phyloP scores from a whole-genome alignment of 164 flowering plant genomes.

The Aristolochia contorta region DNA sequence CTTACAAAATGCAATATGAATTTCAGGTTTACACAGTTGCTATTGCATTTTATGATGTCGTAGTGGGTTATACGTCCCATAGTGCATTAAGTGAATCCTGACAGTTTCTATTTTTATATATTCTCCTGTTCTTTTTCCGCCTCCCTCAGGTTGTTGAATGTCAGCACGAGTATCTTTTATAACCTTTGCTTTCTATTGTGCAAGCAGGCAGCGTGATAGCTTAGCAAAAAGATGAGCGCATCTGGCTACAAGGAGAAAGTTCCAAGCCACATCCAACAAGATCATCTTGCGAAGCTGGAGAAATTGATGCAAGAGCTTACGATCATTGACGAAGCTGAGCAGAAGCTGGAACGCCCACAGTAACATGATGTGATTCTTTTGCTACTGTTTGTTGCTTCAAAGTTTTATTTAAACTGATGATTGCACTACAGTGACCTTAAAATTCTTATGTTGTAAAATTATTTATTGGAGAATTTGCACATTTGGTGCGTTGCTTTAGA shows the following conservation, averaged over 20 bases:
- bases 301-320: conserved; percentile 48
- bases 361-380: too few species aligned
- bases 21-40: too few species aligned
- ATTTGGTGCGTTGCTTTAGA: too few species aligned
- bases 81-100: too few species aligned
- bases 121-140: background rate
- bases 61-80: too few species aligned
- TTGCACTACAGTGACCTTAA: too few species aligned
- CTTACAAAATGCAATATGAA: background rate
- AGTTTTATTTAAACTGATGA: too few species aligned
- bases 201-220: conserved; percentile 56
- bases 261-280: conserved; percentile 45
- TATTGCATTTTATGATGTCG: too few species aligned
- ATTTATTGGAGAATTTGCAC: too few species aligned
- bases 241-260: conserved; percentile 73
- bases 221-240: conserved; percentile 46
- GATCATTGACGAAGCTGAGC: conserved; percentile 35
- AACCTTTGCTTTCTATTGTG: background rate
- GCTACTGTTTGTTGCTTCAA: too few species aligned
- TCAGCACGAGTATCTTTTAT: background rate
- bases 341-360: conserved; percentile 22
- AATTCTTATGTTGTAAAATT: too few species aligned
- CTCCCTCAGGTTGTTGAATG: background rate
- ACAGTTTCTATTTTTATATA: too few species aligned
- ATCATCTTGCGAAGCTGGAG: conserved; percentile 38